phyloP scores from a whole-genome alignment of 1,284 basidiomycete species.

The Mrakiaceae sp. region DNA sequence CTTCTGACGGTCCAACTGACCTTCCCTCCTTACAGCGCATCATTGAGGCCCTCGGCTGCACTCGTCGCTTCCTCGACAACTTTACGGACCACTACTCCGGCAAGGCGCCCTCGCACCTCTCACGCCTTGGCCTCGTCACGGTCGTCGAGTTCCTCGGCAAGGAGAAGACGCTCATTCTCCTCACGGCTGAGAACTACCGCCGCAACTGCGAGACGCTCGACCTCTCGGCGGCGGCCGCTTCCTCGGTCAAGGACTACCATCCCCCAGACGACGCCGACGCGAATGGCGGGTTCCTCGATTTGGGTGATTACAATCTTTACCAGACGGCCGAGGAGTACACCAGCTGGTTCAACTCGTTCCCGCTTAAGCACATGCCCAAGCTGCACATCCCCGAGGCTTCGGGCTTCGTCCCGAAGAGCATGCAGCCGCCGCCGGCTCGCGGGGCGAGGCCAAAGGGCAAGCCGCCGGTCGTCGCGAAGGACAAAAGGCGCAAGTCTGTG shows the following conservation, averaged over 20 bases:
- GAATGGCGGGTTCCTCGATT: conserved; percentile 6
- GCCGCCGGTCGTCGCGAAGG: no score
- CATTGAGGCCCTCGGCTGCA: neutral
- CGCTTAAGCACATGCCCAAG: no score
- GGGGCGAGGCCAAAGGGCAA: no score
- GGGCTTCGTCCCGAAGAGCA: no score
- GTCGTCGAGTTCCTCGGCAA: conserved; percentile 6
- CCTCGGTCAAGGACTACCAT: no score
- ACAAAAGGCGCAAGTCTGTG: no score
- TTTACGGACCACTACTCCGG: conserved; percentile 5
- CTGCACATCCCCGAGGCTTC: no score
- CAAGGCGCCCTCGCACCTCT: conserved; percentile 5
- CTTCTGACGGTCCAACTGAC: neutral
- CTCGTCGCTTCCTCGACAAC: conserved; percentile 8
- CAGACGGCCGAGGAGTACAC: no score
- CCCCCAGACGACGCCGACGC: no score
- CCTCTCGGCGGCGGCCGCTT: neutral
- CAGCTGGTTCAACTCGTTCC: no score
- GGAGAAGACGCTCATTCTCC: conserved; percentile 1
- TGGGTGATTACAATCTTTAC: conserved; percentile 1
- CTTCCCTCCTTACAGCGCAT: neutral
- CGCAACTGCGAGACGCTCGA: conserved; percentile 1
- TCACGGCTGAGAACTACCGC: conserved; percentile 1
- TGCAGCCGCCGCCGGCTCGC: no score
- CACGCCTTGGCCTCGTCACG: conserved; percentile 8